These are phyloP conservation scores for Neurospora discreta DNA, from an alignment of 495 filamentous ascomycete genomes.

Conservation along the genomic window DNA sequence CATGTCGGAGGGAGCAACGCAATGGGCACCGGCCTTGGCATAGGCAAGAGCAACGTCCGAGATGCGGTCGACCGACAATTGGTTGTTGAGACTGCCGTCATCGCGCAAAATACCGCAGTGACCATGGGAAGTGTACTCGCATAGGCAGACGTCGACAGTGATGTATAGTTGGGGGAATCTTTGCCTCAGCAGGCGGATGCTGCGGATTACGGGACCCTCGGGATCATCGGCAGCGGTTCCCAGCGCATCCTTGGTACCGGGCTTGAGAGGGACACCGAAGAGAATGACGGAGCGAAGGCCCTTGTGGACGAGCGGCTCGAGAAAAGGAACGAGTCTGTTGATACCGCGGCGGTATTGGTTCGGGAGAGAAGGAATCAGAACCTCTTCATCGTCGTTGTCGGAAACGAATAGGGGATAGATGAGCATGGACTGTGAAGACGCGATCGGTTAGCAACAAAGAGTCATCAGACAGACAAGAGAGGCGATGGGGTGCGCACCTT, in stretches of 20 bases:
- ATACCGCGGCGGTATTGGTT: conserved; percentile 78
- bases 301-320: conserved; percentile 75
- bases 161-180: conserved; percentile 84
- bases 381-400: conserved; percentile 86
- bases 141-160: conserved; percentile 86
- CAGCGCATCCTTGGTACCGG: conserved; percentile 74
- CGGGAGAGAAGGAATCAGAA: conserved; percentile 78
- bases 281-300: conserved; percentile 87
- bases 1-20: conserved; percentile 96
- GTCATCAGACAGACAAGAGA: neutral
- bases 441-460: conserved; percentile 4
- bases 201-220: conserved; percentile 76
- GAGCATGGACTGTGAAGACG: conserved; percentile 68
- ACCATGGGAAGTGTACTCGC: conserved; percentile 97
- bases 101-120: conserved; percentile 93
- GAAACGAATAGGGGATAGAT: conserved; percentile 97
- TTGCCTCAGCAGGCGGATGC: conserved; percentile 69
- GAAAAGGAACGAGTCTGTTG: conserved; percentile 74
- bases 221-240: conserved; percentile 93
- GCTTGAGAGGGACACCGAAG: conserved; percentile 80
- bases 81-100: conserved; percentile 86
- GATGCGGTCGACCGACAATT: conserved; percentile 82
- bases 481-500: conserved; percentile 48
- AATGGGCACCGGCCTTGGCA: conserved; percentile 86
- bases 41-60: conserved; percentile 89